A percentile compares a stretch with the other conserved stretches of the same genome.
Conservation (phyloP, 2,329 filamentous ascomycete species). For the Colletotrichum eleusines region DNA sequence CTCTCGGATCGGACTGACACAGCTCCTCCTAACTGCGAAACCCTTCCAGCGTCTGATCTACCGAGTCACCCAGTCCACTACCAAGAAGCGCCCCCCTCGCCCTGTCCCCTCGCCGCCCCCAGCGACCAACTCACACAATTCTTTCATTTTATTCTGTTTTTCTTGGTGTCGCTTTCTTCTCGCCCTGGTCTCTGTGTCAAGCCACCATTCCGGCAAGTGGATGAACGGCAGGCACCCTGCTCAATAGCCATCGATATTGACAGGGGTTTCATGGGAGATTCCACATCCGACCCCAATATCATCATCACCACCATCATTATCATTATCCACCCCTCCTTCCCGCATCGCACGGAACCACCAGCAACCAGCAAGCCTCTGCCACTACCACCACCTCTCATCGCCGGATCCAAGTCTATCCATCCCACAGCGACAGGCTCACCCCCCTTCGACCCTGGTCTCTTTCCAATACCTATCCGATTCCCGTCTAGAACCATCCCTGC, state of each 20-base stretch:
- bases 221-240: conserved; percentile 31
- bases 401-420: conserved; percentile 39
- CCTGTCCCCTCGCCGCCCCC: conserved; percentile 39
- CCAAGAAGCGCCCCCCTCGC: conserved; percentile 5
- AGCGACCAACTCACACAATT: conserved; percentile 40
- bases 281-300: conserved; percentile 50
- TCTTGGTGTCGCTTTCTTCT: conserved; percentile 19
- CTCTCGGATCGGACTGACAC: conserved; percentile 43
- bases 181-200: conserved; percentile 38
- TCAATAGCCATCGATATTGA: conserved; percentile 45
- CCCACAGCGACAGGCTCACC: conserved; percentile 25
- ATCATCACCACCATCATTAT: conserved; percentile 25
- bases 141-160: conserved; percentile 3
- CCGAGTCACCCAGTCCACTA: conserved; percentile 38
- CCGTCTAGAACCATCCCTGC: conserved; percentile 37
- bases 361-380: conserved; percentile 23
- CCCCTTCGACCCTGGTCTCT: conserved; percentile 17
- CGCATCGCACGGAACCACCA: conserved; percentile 26
- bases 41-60: conserved; percentile 61
- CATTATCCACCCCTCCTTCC: conserved; percentile 24
- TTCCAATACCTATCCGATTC: conserved; percentile 34
- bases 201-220: conserved; percentile 17
- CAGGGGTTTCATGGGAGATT: conserved; percentile 54
- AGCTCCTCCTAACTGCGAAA: conserved; percentile 54
- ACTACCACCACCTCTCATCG: conserved; percentile 5